These are phyloP conservation scores for Cenococcum geophilum DNA, from an alignment of 495 filamentous ascomycete genomes.

Conservation along the genomic window DNA sequence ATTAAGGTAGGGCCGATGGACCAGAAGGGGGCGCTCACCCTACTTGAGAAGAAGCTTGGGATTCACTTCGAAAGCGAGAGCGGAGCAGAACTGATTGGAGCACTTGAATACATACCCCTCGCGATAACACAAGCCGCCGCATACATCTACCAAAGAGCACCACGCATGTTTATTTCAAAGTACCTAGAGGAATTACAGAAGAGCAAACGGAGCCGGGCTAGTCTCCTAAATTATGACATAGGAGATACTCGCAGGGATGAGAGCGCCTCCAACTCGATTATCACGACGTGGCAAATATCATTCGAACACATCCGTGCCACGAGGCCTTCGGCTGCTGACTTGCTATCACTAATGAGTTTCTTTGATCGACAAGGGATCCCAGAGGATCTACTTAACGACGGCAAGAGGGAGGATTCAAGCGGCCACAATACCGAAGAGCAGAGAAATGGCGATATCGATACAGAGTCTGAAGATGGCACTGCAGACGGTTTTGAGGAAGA, in stretches of 20 bases:
- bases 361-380: conserved; percentile 18
- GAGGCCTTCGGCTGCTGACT: conserved; percentile 3
- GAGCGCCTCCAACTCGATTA: conserved; percentile 5
- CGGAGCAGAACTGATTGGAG: conserved; percentile 11
- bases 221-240: conserved; percentile 4
- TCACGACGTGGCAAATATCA: conserved; percentile 3
- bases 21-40: conserved; percentile 13
- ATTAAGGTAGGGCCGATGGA: conserved; percentile 16
- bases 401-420: not conserved
- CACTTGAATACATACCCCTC: conserved; percentile 23
- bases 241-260: conserved; percentile 7
- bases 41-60: conserved; percentile 13
- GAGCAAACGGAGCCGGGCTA: conserved; percentile 5
- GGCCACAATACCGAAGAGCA: not conserved
- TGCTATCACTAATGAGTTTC: conserved; percentile 9
- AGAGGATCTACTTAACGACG: not conserved
- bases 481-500: conserved; percentile 19
- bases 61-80: not conserved
- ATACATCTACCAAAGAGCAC: conserved; percentile 14
- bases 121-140: conserved; percentile 20
- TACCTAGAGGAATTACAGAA: conserved; percentile 40
- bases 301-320: conserved; percentile 12
- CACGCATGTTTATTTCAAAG: not conserved
- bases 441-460: not conserved
- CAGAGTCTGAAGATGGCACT: not conserved